Evolutionary conservation across 257 asterid genomes (phyloP), one percentile per base, ranked within the genome.

Genomic region (Salvia rosmarinus): DNA sequence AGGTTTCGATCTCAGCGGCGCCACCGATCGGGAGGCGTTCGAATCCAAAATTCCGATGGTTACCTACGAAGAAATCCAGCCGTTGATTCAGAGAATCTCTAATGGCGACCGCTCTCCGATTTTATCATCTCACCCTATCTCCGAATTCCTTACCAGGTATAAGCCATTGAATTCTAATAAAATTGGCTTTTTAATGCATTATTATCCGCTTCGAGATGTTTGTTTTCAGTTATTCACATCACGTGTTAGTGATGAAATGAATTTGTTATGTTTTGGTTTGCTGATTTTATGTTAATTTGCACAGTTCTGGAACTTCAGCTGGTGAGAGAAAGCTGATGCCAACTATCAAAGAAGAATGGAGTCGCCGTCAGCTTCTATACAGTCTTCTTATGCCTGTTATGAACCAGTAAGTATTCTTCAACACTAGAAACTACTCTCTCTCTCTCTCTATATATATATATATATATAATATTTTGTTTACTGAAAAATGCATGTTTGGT

Each of bases 251-350:
- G 32, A 28, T 28, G 32, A 28, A 28, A 28, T 37, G 42, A 37
- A 37, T 6, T 37, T 37, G 1, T 37, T 37, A 5, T 37, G 42
- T 37, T 37, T 37, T 9, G 9, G 6, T 37, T 37, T 37, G 42
- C 7, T 34, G 4, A 0, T n/a, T 4, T 34, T 34, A 4, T 34
- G 4, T 4, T 2, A 5, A 2, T 37, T 37, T 37, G 7, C 1
- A 50, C 42, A 82, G 86, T 61, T 79, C 86, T 16, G 84, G 86
- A 34, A 84, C 88, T 35, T 78, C 85, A 28, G 84, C 81, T 19
- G 88, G 88, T 10, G 84, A 84, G 43, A 73, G 79, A 35, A 84
- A 84, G 50, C 71, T 78, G 50, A 84, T 84, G 66, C 88, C 88
- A 0, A 70, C 78, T 2, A 81, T 77, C 37, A 34, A 67, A 39